These are phyloP conservation scores for Neophaeococcomyces aloes DNA, from an alignment of 2,329 filamentous ascomycete species.

Conservation along the genomic window DNA sequence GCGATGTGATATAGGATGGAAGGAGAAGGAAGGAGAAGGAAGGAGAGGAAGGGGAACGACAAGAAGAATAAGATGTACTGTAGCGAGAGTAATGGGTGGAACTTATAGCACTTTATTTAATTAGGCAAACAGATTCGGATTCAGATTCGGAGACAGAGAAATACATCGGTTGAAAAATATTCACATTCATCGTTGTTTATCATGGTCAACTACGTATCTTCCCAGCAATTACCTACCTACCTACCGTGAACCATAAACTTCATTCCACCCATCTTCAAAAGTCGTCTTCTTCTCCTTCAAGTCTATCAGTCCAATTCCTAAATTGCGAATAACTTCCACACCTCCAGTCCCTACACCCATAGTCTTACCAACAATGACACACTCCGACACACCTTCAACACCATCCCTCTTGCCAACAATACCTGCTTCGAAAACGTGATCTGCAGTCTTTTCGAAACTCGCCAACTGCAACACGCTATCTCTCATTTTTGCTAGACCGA, in stretches of 20 bases:
- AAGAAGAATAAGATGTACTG: too few species aligned
- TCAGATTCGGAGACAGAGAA: too few species aligned
- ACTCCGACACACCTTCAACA: constrained; percentile 89
- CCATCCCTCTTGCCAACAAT: constrained; percentile 82
- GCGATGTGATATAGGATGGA: too few species aligned
- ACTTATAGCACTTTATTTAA: too few species aligned
- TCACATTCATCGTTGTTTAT: too few species aligned
- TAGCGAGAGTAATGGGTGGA: too few species aligned
- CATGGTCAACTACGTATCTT: too few species aligned
- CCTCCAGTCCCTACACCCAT: constrained; percentile 85
- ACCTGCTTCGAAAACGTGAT: constrained; percentile 92
- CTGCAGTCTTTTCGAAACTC: constrained; percentile 94
- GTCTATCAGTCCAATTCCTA: constrained; percentile 56
- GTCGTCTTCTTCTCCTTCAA: constrained; percentile 47
- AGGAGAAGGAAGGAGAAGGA: too few species aligned
- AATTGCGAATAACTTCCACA: constrained; percentile 72
- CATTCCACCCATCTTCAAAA: constrained; percentile 54
- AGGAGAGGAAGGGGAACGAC: too few species aligned
- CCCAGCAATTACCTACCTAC: too few species aligned
- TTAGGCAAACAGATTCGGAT: too few species aligned
- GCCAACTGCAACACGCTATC: constrained; percentile 89
- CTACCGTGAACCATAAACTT: background rate
- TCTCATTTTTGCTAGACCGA: constrained; percentile 91
- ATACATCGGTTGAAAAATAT: too few species aligned
- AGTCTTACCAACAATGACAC: constrained; percentile 96